These are phyloP conservation scores for Podospora pseudopauciseta DNA, from an alignment of 495 filamentous ascomycete species.

Conservation along the genomic window DNA sequence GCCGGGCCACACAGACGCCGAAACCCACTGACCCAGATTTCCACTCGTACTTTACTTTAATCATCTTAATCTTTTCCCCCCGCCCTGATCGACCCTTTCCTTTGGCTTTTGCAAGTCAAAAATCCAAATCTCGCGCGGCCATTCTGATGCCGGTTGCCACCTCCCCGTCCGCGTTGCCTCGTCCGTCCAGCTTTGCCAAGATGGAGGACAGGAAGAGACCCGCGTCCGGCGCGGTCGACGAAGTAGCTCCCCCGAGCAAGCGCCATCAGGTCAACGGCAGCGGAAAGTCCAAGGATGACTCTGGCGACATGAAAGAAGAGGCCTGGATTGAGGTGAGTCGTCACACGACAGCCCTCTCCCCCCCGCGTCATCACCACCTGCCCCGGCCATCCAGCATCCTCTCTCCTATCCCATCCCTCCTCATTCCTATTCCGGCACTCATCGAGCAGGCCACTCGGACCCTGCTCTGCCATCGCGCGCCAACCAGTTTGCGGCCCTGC, in stretches of 20 bases:
- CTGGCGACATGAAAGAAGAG: constrained; percentile 76
- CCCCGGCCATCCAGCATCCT: constrained; percentile 5
- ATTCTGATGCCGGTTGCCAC: constrained; percentile 79
- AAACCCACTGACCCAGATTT: constrained; percentile 8
- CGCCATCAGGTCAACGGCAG: constrained; percentile 79
- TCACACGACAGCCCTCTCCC: constrained; percentile 31
- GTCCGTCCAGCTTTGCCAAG: constrained; percentile 66
- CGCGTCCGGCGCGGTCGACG: constrained; percentile 67
- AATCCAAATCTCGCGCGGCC: constrained; percentile 16
- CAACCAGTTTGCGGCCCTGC: constrained; percentile 13
- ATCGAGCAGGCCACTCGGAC: constrained; percentile 15
- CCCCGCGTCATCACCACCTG: constrained; percentile 18
- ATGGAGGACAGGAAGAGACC: constrained; percentile 98
- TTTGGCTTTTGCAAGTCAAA: constrained; percentile 19
- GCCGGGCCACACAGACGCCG: constrained; percentile 32
- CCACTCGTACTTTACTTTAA: constrained; percentile 9
- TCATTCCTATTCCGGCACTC: constrained; percentile 10
- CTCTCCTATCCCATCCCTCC: constrained; percentile 6
- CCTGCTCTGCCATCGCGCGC: constrained; percentile 7
- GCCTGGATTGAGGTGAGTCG: constrained; percentile 72
- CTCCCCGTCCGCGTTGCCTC: constrained; percentile 64
- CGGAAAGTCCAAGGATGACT: constrained; percentile 66
- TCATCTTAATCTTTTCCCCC: not conserved
- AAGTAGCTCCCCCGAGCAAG: constrained; percentile 78
- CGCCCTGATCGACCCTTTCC: constrained; percentile 19